Evolutionary conservation across 1,284 basidiomycete genomes (phyloP).

Genomic region (Leccinum pachyderme): DNA sequence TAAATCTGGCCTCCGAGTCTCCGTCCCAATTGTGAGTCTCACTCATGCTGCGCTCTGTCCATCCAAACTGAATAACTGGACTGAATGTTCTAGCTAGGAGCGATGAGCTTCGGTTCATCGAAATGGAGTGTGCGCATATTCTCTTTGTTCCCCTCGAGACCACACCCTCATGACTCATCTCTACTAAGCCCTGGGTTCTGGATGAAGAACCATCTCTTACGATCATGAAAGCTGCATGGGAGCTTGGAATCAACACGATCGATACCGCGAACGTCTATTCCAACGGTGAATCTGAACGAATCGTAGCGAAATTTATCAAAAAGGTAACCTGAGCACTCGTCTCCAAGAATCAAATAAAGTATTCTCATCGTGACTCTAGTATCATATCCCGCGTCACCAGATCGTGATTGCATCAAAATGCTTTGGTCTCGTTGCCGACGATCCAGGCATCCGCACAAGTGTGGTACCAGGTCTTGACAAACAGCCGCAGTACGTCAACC

Average conservation of each 20-base stretch:
- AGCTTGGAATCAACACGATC: slow-evolving; percentile 43
- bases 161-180: neutral
- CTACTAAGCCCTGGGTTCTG: slow-evolving; percentile 41
- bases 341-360: neutral
- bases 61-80: neutral
- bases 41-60: neutral
- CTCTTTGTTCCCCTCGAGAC: neutral
- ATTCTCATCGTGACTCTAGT: slow-evolving; percentile 27
- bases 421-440: slow-evolving; percentile 20
- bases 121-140: slow-evolving; percentile 35
- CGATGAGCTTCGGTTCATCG: slow-evolving; percentile 46
- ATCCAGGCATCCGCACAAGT: neutral
- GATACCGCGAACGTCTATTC: slow-evolving; percentile 61
- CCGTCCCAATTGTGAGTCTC: slow-evolving; percentile 41
- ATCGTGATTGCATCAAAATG: slow-evolving; percentile 48
- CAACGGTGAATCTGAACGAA: slow-evolving; percentile 46
- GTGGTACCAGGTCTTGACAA: slow-evolving; percentile 13
- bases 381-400: slow-evolving; percentile 54
- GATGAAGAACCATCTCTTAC: slow-evolving; percentile 41
- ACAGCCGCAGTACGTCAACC: slow-evolving; percentile 41
- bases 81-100: slow-evolving; percentile 36
- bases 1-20: slow-evolving; percentile 48
- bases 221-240: slow-evolving; percentile 49
- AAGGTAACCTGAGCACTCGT: slow-evolving; percentile 14
- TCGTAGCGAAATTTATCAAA: slow-evolving; percentile 55